phyloP scores from a whole-genome alignment of 2,329 filamentous ascomycete genomes.

The Ceratocystis ficicola region DNA sequence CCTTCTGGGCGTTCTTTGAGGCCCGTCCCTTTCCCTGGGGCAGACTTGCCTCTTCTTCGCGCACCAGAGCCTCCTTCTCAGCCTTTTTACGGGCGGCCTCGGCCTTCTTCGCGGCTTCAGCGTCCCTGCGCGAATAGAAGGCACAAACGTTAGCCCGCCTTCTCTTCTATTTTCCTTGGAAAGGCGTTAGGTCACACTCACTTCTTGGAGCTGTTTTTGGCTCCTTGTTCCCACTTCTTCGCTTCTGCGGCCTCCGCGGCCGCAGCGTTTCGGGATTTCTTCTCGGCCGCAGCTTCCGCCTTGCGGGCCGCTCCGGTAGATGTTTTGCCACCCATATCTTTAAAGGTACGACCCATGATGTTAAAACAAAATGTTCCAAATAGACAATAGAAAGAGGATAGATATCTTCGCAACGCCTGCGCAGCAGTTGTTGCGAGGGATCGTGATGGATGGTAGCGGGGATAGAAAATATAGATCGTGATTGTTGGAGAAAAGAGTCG shows the following conservation, averaged over 20 bases:
- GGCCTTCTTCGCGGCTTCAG: slow-evolving; percentile 70
- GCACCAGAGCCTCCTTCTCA: slow-evolving; percentile 70
- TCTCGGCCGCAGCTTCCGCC: slow-evolving; percentile 71
- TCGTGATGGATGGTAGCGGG: neutral
- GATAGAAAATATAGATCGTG: slow-evolving; percentile 2
- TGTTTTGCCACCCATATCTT: slow-evolving; percentile 75
- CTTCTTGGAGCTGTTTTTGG: slow-evolving; percentile 82
- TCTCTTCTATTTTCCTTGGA: slow-evolving; percentile 13
- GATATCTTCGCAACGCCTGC: neutral
- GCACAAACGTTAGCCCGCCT: neutral
- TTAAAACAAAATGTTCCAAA: slow-evolving; percentile 12
- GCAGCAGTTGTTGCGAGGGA: neutral
- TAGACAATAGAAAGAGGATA: neutral
- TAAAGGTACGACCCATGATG: slow-evolving; percentile 61
- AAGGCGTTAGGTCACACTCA: slow-evolving; percentile 36
- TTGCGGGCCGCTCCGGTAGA: slow-evolving; percentile 81
- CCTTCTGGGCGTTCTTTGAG: slow-evolving; percentile 49
- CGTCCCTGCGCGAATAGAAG: slow-evolving; percentile 47
- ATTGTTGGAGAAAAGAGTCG: neutral
- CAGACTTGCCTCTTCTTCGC: slow-evolving; percentile 64
- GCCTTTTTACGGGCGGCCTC: slow-evolving; percentile 81
- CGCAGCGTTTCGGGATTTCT: slow-evolving; percentile 58
- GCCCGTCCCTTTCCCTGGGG: slow-evolving; percentile 50
- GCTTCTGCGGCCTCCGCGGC: slow-evolving; percentile 57
- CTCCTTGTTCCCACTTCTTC: slow-evolving; percentile 69